Percentiles rank a stretch among this genome's conserved stretches.
phyloP scores from a whole-genome alignment of 805 yeast genomes.

The Candida xyloterini region DNA sequence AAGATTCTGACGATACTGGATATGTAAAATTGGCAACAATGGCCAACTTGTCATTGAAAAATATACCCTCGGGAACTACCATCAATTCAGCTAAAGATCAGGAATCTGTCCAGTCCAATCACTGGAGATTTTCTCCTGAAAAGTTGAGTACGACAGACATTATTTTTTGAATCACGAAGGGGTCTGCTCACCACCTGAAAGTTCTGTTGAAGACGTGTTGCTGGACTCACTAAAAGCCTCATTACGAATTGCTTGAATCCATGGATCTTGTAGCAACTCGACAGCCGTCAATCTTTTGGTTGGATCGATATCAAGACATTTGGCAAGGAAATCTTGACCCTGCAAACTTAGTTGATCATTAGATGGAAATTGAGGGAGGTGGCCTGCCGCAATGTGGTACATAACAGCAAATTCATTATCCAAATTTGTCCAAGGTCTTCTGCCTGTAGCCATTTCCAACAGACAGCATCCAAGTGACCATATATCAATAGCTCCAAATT shows the following conservation, averaged over 20 bases:
- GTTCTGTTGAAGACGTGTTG: constrained; percentile 20
- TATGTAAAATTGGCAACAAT: constrained; percentile 41
- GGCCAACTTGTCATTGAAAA: constrained; percentile 57
- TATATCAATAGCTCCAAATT: constrained; percentile 72
- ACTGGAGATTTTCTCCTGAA: constrained; percentile 66
- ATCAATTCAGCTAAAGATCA: constrained; percentile 38
- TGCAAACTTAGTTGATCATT: constrained; percentile 70
- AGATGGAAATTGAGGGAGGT: constrained; percentile 80
- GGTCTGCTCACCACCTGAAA: constrained; percentile 11
- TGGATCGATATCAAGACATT: constrained; percentile 83
- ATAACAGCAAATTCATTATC: constrained; percentile 98
- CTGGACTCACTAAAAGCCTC: constrained; percentile 57
- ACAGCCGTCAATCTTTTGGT: constrained; percentile 76
- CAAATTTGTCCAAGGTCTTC: constrained; percentile 92
- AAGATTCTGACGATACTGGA: constrained; percentile 34
- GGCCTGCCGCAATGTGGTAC: constrained; percentile 97
- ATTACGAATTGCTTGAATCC: constrained; percentile 74
- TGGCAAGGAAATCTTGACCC: constrained; percentile 68
- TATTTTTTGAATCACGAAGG: constrained; percentile 30
- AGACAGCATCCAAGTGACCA: constrained; percentile 98
- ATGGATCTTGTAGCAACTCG: constrained; percentile 82
- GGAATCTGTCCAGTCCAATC: constrained; percentile 49
- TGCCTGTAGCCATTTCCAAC: constrained; percentile 93
- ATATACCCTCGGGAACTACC: constrained; percentile 65
- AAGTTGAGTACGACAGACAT: constrained; percentile 58